Percentiles rank a stretch among this genome's conserved stretches.
Evolutionary conservation across 2,329 filamentous ascomycete genomes (phyloP).

Genomic region (Exophiala xenobiotica): DNA sequence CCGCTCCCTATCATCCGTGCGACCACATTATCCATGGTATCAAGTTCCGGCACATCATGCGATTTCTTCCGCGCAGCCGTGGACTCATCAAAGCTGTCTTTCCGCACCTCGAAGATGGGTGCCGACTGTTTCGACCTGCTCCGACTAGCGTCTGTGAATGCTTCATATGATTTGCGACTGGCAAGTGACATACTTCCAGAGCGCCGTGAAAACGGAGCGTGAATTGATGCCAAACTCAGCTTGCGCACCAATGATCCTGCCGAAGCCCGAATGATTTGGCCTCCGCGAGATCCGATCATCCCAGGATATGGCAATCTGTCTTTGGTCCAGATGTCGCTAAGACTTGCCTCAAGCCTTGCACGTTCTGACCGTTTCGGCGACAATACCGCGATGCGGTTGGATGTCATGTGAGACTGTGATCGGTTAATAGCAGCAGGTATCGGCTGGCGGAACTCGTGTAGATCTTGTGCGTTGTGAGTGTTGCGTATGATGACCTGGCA

Average conservation of each 20-base stretch:
- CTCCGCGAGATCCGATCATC: conserved; percentile 66
- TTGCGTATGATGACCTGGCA: conserved; percentile 85
- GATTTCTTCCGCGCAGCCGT: conserved; percentile 14
- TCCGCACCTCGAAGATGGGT: conserved; percentile 27
- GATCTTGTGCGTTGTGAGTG: conserved; percentile 67
- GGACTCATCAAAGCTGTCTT: conserved; percentile 24
- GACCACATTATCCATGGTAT: conserved; percentile 30
- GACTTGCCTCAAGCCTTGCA: conserved; percentile 69
- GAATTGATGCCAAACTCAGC: conserved; percentile 77
- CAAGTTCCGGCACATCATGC: conserved; percentile 27
- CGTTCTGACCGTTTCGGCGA: conserved; percentile 73
- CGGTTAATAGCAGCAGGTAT: conserved; percentile 58
- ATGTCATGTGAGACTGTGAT: conserved; percentile 76
- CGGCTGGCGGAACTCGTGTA: conserved; percentile 43
- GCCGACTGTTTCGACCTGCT: conserved; percentile 18
- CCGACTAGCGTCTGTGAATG: conserved; percentile 17
- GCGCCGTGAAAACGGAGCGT: conserved; percentile 71
- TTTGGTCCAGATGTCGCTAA: conserved; percentile 81
- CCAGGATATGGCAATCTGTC: conserved; percentile 79
- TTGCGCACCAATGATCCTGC: conserved; percentile 86
- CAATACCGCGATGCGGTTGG: conserved; percentile 67
- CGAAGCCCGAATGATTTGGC: conserved; percentile 73
- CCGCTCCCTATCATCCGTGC: conserved; percentile 30
- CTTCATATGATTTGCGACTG: conserved; percentile 28
- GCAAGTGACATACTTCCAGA: conserved; percentile 57